phyloP scores from a whole-genome alignment of 805 yeast species.

The Pichia gijzeniarum region DNA sequence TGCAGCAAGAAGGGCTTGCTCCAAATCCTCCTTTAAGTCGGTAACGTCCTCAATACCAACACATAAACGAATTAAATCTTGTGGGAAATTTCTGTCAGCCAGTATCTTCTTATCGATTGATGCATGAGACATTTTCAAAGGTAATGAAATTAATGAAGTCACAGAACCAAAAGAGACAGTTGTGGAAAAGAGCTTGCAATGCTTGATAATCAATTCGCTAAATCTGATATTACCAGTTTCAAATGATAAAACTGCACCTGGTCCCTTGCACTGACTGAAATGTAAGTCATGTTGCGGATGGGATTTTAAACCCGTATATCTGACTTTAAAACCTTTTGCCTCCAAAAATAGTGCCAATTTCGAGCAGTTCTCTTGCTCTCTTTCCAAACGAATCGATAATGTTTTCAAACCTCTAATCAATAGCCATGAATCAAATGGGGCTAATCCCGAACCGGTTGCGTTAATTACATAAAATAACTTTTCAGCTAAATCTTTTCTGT shows the following conservation, averaged over 20 bases:
- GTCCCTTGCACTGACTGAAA: conserved; percentile 68
- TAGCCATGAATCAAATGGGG: conserved; percentile 92
- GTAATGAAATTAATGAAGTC: conserved; percentile 86
- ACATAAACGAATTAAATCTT: conserved; percentile 83
- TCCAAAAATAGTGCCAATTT: conserved; percentile 71
- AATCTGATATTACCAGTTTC: conserved; percentile 73
- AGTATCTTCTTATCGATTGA: conserved; percentile 84
- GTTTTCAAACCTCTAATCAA: conserved; percentile 85
- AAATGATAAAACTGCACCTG: conserved; percentile 84
- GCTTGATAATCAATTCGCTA: conserved; percentile 68
- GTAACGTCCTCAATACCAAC: conserved; percentile 82
- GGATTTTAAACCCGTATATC: conserved; percentile 77
- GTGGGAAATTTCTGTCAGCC: conserved; percentile 85
- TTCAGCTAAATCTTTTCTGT: conserved; percentile 57
- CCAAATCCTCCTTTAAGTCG: conserved; percentile 78
- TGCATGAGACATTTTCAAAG: conserved; percentile 97
- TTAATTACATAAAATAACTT: conserved; percentile 71
- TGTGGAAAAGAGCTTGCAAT: conserved; percentile 72
- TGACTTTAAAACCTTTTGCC: conserved; percentile 61
- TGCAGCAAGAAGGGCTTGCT: conserved; percentile 59
- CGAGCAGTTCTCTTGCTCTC: conserved; percentile 78
- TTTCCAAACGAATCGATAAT: conserved; percentile 75
- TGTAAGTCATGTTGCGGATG: conserved; percentile 83
- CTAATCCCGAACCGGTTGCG: conserved; percentile 84
- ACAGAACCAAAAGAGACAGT: conserved; percentile 95